Percentiles rank a stretch among this genome's conserved stretches.
These are phyloP conservation scores for Corchorus capsularis DNA, from an alignment of 345 rosid species.

Conservation along the genomic window DNA sequence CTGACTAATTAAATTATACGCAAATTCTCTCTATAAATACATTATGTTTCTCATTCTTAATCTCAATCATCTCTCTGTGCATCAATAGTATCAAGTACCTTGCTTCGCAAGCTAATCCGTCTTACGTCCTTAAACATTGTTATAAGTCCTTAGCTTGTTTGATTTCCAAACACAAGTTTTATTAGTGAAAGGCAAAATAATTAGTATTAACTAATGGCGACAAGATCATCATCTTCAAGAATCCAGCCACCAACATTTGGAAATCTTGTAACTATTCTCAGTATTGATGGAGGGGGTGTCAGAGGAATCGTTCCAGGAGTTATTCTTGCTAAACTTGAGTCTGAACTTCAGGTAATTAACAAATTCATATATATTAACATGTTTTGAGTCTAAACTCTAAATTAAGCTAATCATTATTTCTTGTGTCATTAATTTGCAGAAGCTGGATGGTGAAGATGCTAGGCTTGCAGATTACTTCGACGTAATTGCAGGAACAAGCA, in stretches of 20 bases:
- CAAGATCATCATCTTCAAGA: neutral
- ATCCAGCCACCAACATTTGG: conserved; percentile 52
- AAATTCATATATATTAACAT: neutral
- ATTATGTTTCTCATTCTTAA: neutral
- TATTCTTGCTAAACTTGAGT: conserved; percentile 63
- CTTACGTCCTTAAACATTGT: neutral
- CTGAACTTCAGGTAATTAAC: conserved; percentile 66
- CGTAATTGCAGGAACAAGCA: conserved; percentile 71
- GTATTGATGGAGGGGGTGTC: conserved; percentile 81
- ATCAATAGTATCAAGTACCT: neutral
- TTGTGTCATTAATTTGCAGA: conserved; percentile 31
- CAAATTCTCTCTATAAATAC: conserved; percentile 5
- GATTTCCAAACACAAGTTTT: too few relatives aligned
- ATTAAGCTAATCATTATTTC: too few relatives aligned
- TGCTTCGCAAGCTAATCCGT: neutral
- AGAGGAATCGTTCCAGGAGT: conserved; percentile 71
- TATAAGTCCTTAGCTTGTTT: neutral
- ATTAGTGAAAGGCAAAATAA: neutral
- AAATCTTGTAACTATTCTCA: conserved; percentile 58
- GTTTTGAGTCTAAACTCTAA: too few relatives aligned
- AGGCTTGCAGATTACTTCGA: conserved; percentile 79
- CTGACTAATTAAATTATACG: neutral
- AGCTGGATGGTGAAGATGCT: conserved; percentile 53
- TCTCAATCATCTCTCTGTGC: neutral
- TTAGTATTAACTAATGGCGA: conserved; percentile 23